These are phyloP conservation scores for Dictyostelium discoideum DNA, from an alignment of 78 protist species.

Conservation along the genomic window dicty_2.7 NC_007091.3:2930501-2931000, in stretches of 20 bases:
- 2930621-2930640: slow-evolving; percentile 1
- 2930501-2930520: not conserved
- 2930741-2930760: not conserved
- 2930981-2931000: too few relatives aligned
- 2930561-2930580: not conserved
- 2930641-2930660: slow-evolving; percentile 1
- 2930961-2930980: too few relatives aligned
- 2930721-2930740: not conserved
- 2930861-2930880: not conserved
- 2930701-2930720: not conserved
- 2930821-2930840: not conserved
- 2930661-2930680: not conserved
- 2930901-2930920: not conserved
- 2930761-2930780: not conserved
- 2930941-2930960: not conserved
- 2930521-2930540: not conserved
- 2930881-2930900: not conserved
- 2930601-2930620: not conserved
- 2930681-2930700: not conserved
- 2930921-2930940: not conserved
- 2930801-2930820: not conserved
- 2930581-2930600: not conserved
- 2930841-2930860: not conserved
- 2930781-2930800: too few relatives aligned
- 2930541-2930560: not conserved